These are phyloP conservation scores for Tetrahymena borealis DNA, from an alignment of 73 alveolate species.

Conservation along the genomic window DNA sequence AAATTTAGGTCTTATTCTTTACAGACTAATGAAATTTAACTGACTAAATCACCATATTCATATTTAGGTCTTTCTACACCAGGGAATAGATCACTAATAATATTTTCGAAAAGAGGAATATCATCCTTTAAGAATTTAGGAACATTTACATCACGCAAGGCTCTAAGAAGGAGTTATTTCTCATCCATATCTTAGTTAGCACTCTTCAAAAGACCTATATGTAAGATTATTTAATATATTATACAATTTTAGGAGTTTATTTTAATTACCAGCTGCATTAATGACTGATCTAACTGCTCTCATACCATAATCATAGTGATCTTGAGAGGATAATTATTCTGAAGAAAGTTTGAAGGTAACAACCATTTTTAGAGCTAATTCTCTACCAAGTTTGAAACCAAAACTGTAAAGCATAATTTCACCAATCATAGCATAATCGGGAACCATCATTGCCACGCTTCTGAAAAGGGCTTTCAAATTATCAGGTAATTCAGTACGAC, in stretches of 20 bases:
- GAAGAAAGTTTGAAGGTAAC: conserved; percentile 97
- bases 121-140: conserved; percentile 86
- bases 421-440: conserved; percentile 97
- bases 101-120: conserved; percentile 48
- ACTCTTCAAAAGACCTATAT: conserved; percentile 80
- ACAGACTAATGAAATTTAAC: conserved; percentile 15
- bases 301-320: conserved; percentile 99
- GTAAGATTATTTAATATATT: neutral
- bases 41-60: conserved; percentile 77
- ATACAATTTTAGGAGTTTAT: neutral
- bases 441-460: conserved; percentile 98
- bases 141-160: conserved; percentile 96
- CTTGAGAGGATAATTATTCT: conserved; percentile 96
- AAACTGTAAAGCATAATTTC: conserved; percentile 99
- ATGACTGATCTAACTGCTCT: conserved; percentile 99
- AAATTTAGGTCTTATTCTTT: conserved; percentile 16
- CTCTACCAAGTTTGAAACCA: conserved; percentile 96
- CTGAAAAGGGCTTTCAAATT: conserved; percentile 94
- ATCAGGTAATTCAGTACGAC: conserved; percentile 98
- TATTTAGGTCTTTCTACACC: conserved; percentile 58
- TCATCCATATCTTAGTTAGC: conserved; percentile 91
- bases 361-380: conserved; percentile 98
- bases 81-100: conserved; percentile 53
- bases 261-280: conserved; percentile 84
- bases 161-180: conserved; percentile 88